These are phyloP conservation scores for Hordeum marinum DNA, from an alignment of 176 grass and related monocot species.

Conservation along the genomic window DNA sequence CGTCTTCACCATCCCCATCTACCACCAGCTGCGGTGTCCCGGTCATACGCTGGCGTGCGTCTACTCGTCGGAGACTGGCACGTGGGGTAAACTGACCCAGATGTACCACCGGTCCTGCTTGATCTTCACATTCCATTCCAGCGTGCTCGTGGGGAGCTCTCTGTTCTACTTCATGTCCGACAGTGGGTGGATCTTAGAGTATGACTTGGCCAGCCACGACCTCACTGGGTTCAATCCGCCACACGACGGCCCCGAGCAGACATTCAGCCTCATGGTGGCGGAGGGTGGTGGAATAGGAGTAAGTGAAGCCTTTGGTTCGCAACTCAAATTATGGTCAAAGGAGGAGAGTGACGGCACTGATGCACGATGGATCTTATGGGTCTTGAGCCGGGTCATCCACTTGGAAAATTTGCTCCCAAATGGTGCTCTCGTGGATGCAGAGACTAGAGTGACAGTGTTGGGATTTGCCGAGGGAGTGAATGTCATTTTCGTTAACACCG, in stretches of 20 bases:
- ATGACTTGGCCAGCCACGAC: not conserved
- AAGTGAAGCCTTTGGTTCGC: not conserved
- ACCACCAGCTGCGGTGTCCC: too few species aligned
- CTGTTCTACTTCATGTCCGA: not conserved
- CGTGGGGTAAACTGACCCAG: not conserved
- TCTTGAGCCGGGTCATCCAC: not conserved
- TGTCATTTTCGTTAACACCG: not conserved
- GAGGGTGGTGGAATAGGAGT: not conserved
- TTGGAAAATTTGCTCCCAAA: too few species aligned
- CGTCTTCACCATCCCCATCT: too few species aligned
- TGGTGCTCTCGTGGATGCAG: not conserved
- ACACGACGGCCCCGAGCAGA: not conserved
- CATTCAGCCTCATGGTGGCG: not conserved
- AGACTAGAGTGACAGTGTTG: not conserved
- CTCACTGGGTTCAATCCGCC: not conserved
- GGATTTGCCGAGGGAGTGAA: not conserved
- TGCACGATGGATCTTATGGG: not conserved
- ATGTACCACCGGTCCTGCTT: too few species aligned
- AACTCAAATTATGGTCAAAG: not conserved
- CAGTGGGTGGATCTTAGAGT: not conserved
- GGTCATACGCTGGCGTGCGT: not conserved
- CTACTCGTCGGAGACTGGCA: not conserved
- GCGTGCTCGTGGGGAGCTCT: not conserved
- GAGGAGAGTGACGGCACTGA: not conserved
- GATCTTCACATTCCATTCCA: too few species aligned